Evolutionary conservation across 2,329 filamentous ascomycete genomes (phyloP), one percentile per base, ranked within the genome.

Genomic region (Ambrosiella cleistominuta): DNA sequence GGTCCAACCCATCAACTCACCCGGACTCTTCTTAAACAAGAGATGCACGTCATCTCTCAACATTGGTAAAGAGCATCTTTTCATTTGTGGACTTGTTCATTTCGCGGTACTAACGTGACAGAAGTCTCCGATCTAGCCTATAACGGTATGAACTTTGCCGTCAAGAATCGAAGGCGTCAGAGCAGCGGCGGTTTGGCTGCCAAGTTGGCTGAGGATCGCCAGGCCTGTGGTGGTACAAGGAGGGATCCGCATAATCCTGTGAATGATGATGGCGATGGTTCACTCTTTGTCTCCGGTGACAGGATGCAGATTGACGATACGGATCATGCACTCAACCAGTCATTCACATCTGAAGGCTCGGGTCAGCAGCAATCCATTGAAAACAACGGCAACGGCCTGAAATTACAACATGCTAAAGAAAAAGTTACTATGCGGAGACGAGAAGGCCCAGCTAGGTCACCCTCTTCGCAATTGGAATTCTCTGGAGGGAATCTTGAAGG

Each of bases 91-190:
- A 27, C 3, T 27, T 27, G 27, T 27, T 27, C 27, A 27, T 27
- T 27, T 27, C 27, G 27, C 27, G 27, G 27, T 27, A 17, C 60
- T 67, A 57, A 68, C 59, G 35, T 38, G 6, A 8, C 6, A 13
- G 36, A 39, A 79, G 78, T 79, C 36, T 66, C 72, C 3, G 76
- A 80, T 60, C 69, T 81, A 15, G 68, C 69, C 1, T 80, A 79
- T 61, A 76, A 76, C 35, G 69, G 75, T 55, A 75, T 78, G 71
- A 65, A 69, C 7, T 74, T 77, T 61, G 66, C 27, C 27, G 27
- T 75, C 19, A 27, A 42, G 9, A 17, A 54, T 9, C 15, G 38
- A 42, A n/a, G 38, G 19, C 37, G 38, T 7, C 38, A 27, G n/a
- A 47, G 19, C 37, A 42, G 7, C 3, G 35, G 7, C 13, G 27